Evolutionary conservation across 805 yeast species (phyloP).

Genomic region (Brettanomyces sp.): DNA sequence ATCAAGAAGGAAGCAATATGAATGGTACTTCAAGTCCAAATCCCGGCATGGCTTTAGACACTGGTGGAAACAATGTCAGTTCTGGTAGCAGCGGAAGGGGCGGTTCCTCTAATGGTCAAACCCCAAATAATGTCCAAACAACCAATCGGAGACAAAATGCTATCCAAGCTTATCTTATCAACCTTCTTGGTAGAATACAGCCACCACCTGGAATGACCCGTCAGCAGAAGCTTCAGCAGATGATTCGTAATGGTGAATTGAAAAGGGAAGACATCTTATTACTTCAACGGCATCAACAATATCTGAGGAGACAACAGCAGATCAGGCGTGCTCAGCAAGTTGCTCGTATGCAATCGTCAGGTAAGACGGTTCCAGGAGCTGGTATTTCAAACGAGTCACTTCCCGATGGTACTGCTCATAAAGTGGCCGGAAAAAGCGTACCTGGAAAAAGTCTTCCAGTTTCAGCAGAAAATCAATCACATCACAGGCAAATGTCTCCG

Average conservation of each 20-base stretch:
- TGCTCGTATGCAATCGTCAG: slow-evolving; percentile 2
- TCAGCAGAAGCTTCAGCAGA: slow-evolving; percentile 24
- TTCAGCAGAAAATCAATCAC: neutral
- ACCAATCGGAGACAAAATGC: slow-evolving; percentile 1
- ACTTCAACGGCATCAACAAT: slow-evolving; percentile 24
- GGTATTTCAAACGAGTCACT: neutral
- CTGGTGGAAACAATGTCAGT: no score
- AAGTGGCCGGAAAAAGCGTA: neutral
- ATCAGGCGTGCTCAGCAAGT: slow-evolving; percentile 8
- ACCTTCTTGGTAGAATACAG: slow-evolving; percentile 21
- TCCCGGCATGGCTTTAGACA: no score
- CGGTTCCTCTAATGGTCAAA: neutral
- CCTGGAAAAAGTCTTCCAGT: neutral
- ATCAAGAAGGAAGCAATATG: no score
- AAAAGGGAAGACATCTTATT: slow-evolving; percentile 23
- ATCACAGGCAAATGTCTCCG: neutral
- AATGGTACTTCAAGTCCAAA: no score
- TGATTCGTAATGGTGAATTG: slow-evolving; percentile 23
- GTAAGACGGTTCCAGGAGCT: slow-evolving; percentile 5
- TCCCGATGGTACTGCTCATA: neutral
- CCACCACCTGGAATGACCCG: slow-evolving; percentile 26
- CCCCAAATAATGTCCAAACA: neutral
- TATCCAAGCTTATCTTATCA: slow-evolving; percentile 19
- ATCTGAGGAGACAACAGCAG: slow-evolving; percentile 21
- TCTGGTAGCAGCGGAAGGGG: no score